Percentiles rank a stretch among this genome's conserved stretches.
Evolutionary conservation across 108 stramenopile genomes (phyloP).

Genomic region (Cyclostephanos tholiformis): DNA sequence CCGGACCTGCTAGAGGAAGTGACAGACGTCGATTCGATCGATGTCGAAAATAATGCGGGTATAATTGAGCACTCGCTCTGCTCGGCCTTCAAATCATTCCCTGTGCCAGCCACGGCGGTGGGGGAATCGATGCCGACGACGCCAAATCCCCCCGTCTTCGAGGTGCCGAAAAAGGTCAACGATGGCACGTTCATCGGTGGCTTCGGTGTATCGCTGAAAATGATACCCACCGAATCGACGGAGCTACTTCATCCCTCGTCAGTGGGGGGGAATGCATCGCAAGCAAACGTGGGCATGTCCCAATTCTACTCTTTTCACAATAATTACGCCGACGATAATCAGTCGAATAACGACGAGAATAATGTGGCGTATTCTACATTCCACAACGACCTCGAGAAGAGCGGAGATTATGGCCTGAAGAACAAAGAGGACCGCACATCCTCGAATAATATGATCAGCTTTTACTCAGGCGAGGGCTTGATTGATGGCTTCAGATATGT

Average conservation of each 20-base stretch:
- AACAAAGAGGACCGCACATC: conserved; percentile 11
- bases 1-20: neutral
- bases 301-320: conserved; percentile 44
- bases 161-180: neutral
- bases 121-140: conserved; percentile 1
- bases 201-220: conserved; percentile 26
- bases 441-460: conserved; percentile 40
- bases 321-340: conserved; percentile 9
- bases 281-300: conserved; percentile 23
- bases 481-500: conserved; percentile 29
- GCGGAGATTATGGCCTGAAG: conserved; percentile 2
- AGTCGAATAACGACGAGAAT: neutral
- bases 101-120: conserved; percentile 3
- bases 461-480: conserved; percentile 28
- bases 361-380: conserved; percentile 1
- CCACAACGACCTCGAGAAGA: conserved; percentile 12
- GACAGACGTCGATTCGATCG: neutral
- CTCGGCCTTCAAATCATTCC: conserved; percentile 4
- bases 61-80: neutral
- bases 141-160: neutral
- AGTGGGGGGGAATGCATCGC: neutral
- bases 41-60: neutral
- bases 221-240: conserved; percentile 29
- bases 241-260: conserved; percentile 23
- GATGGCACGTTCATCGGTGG: conserved; percentile 15